phyloP scores from a whole-genome alignment of 805 yeast species.

The Pichia californica region DNA sequence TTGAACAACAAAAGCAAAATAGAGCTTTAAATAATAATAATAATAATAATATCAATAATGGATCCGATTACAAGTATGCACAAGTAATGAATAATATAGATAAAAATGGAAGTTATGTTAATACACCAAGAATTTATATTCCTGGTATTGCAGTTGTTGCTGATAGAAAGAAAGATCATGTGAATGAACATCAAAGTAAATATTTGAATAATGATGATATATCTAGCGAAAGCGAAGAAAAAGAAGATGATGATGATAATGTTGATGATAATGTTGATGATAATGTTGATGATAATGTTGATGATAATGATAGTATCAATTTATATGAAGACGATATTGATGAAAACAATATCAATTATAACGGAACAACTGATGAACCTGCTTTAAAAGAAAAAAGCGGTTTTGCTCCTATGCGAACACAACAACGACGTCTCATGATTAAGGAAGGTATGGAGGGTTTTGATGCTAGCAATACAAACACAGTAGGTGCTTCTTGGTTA shows the following conservation, averaged over 20 bases:
- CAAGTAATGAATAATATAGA: neutral
- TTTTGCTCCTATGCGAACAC: neutral
- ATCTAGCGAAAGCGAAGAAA: too few species aligned
- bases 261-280: neutral
- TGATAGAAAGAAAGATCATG: too few species aligned
- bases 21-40: neutral
- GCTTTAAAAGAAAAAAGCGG: neutral
- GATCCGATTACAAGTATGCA: neutral
- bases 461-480: too few species aligned
- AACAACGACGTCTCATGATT: neutral
- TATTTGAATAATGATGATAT: neutral
- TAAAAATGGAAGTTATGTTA: neutral
- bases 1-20: slow-evolving; percentile 2
- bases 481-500: too few species aligned
- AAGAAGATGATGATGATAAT: too few species aligned
- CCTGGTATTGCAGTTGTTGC: too few species aligned
- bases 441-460: neutral
- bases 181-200: too few species aligned
- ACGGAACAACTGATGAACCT: neutral
- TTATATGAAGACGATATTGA: neutral
- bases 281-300: neutral
- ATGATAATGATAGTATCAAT: neutral
- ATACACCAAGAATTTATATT: neutral
- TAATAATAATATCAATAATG: too few species aligned
- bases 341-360: neutral